A percentile compares a stretch with the other conserved stretches of the same genome.
Conservation (phyloP, 176 grass and related monocot species). For the Rhynchospora pubera region DNA sequence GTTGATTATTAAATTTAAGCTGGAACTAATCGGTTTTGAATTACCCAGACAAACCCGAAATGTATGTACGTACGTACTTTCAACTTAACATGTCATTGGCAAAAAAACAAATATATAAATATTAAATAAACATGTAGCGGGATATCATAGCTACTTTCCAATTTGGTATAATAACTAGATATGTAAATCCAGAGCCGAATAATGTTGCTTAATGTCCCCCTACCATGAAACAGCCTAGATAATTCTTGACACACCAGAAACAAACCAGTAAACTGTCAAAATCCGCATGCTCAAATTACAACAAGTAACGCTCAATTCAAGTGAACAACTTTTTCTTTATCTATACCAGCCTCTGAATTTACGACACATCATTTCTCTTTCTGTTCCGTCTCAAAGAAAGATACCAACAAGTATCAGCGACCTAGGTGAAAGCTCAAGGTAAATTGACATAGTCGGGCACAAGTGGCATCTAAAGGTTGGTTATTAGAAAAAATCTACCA, state of each 20-base stretch:
- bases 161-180: too few species aligned
- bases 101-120: too few species aligned
- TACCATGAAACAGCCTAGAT: neutral
- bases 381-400: neutral
- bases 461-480: neutral
- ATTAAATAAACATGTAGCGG: neutral
- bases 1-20: too few species aligned
- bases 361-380: neutral
- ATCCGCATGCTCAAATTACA: neutral
- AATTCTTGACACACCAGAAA: neutral
- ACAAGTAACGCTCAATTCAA: neutral
- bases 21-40: too few species aligned
- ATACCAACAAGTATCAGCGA: neutral
- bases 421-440: neutral
- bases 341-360: neutral
- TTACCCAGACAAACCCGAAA: too few species aligned
- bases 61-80: neutral
- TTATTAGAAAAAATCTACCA: neutral
- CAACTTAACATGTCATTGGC: neutral
- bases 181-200: neutral
- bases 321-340: neutral
- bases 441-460: neutral
- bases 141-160: neutral
- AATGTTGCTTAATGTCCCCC: neutral
- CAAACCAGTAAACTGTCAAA: neutral